Evolutionary conservation across 83 land plant species (phyloP).

Genomic region (Isoetes engelmannii): DNA sequence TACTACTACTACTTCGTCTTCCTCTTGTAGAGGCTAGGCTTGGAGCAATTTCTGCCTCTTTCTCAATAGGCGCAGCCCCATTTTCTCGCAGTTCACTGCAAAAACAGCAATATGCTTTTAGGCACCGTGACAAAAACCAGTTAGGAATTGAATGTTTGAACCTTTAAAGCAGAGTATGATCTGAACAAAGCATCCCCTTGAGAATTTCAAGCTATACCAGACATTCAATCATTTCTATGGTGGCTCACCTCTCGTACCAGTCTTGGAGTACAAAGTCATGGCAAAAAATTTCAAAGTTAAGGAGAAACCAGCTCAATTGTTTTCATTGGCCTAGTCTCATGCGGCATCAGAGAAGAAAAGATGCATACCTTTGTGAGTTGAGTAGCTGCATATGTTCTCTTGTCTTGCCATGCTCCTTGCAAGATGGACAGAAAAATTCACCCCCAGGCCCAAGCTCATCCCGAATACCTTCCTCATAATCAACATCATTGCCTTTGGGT

Average conservation of each 20-base stretch:
- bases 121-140: too few relatives aligned
- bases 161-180: too few relatives aligned
- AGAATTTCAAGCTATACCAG: too few relatives aligned
- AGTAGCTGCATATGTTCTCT: conserved; percentile 5
- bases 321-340: conserved; percentile 22
- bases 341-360: conserved; percentile 8
- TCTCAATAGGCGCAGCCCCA: background rate
- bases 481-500: conserved; percentile 35
- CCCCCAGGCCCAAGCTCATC: conserved; percentile 44
- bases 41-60: conserved; percentile 20
- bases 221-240: too few relatives aligned
- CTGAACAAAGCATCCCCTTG: too few relatives aligned
- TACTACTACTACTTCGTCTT: background rate
- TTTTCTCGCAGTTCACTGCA: too few relatives aligned
- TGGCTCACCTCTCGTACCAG: background rate
- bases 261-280: background rate
- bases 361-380: conserved; percentile 4
- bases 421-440: conserved; percentile 27
- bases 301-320: background rate
- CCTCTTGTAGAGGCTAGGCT: background rate
- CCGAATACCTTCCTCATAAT: conserved; percentile 38
- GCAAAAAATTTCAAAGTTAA: background rate
- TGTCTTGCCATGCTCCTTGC: conserved; percentile 16
- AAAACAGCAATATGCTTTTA: too few relatives aligned
- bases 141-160: too few relatives aligned